Evolutionary conservation across 1,284 basidiomycete genomes (phyloP), one percentile per base, ranked within the genome.

Genomic region (Veloboletus limbatus): DNA sequence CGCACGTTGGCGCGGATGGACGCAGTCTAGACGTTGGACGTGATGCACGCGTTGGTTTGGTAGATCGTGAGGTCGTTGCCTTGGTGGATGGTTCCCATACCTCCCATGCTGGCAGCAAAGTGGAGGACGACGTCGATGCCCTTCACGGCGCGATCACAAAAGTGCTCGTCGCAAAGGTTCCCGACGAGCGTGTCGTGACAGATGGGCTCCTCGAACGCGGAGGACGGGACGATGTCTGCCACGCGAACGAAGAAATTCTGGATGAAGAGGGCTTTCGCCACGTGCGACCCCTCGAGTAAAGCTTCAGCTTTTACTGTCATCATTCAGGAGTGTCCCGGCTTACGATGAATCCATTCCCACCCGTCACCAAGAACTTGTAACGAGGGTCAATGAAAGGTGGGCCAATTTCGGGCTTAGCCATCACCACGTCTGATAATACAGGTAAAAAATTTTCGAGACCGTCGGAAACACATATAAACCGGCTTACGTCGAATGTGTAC

Each of bases 81-180:
- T 8, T 62, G 54, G 53, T 81, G 78, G 28, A 82, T 82, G 0
- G 72, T 72, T 2, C 80, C 77, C 78, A 82, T 82, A 0, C 79
- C 78, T 5, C 79, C 79, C 78, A 80, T 81, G 24, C 69, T 75
- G 8, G 78, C 79, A 4, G 79, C 77, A 52, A 81, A 76, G 56
- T 82, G 79, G 18, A 81, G 62, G 16, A 82, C 69, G 11, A 63
- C 68, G 37, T 71, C 53, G 1, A 76, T 67, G 25, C 66, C 73
- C 18, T 56, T 54, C 7, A 78, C 65, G 4, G 57, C 71, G 2
- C 51, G 58, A 4, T 58, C 40, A 56, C 75, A 77, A 38, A 75
- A 60, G 6, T 57, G 47, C 2, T 58, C 58, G 39, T 79, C 73
- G 50, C 74, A 73, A 6, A 81, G 68, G 52, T 79, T 68, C 1